Evolutionary conservation across 345 rosid genomes (phyloP).

Genomic region (Camelina laxa): DNA sequence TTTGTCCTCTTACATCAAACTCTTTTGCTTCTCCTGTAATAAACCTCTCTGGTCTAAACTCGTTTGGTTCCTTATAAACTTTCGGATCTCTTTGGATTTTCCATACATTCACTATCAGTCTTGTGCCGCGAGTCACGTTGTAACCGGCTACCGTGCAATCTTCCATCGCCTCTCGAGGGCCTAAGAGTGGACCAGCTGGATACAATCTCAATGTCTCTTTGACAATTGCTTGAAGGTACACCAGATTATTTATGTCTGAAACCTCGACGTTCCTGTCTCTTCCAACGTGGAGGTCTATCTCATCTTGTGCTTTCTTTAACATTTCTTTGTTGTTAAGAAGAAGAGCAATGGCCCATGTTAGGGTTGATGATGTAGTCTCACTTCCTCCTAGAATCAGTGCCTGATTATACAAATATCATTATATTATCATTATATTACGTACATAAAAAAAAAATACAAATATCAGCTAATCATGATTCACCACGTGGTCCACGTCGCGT

Average conservation of each 20-base stretch:
- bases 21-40: conserved; percentile 49
- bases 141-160: conserved; percentile 59
- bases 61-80: conserved; percentile 47
- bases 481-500: not conserved
- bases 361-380: conserved; percentile 52
- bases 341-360: conserved; percentile 65
- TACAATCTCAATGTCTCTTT: conserved; percentile 67
- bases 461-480: not conserved
- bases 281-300: conserved; percentile 57
- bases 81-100: conserved; percentile 58
- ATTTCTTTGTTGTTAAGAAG: conserved; percentile 55
- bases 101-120: conserved; percentile 57
- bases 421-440: not conserved
- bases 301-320: conserved; percentile 56
- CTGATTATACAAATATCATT: conserved; percentile 42
- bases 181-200: conserved; percentile 63
- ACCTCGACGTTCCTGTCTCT: conserved; percentile 53
- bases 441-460: not conserved
- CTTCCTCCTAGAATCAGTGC: conserved; percentile 58
- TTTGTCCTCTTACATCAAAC: conserved; percentile 47
- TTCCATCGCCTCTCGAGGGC: conserved; percentile 55
- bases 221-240: conserved; percentile 61
- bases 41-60: conserved; percentile 60
- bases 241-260: conserved; percentile 54
- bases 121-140: conserved; percentile 51